Percentiles rank a stretch among this genome's conserved stretches.
Evolutionary conservation across 805 yeast genomes (phyloP).

Genomic region (Isabelozyma pseudorhagii): DNA sequence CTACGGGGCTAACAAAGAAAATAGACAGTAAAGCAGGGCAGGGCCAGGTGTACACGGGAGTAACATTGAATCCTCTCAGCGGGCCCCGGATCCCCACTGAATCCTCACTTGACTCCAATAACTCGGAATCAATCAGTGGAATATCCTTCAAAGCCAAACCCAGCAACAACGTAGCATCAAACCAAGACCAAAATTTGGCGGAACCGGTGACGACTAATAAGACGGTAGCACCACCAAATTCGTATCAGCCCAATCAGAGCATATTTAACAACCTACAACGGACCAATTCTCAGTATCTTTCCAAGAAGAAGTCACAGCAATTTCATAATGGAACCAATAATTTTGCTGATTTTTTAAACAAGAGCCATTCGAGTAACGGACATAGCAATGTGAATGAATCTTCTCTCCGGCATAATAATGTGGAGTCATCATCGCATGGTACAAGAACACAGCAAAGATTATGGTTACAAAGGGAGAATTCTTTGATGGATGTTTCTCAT

Average conservation of each 20-base stretch:
- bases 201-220: constrained; percentile 31
- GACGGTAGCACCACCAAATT: constrained; percentile 29
- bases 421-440: constrained; percentile 24
- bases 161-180: constrained; percentile 11
- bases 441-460: constrained; percentile 80
- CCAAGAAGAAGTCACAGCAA: constrained; percentile 19
- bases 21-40: constrained; percentile 14
- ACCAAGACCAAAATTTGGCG: constrained; percentile 10
- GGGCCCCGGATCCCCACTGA: background rate
- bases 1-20: constrained; percentile 40
- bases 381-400: background rate
- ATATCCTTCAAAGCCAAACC: constrained; percentile 32
- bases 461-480: constrained; percentile 80
- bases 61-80: constrained; percentile 1
- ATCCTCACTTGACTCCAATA: background rate
- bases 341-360: constrained; percentile 26
- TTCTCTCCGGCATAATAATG: background rate
- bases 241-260: constrained; percentile 42
- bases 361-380: constrained; percentile 2
- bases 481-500: constrained; percentile 54
- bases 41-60: constrained; percentile 1
- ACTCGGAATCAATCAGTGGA: constrained; percentile 23
- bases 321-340: constrained; percentile 23
- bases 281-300: constrained; percentile 32
- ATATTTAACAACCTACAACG: constrained; percentile 41